These are phyloP conservation scores for Sordaria brevicollis DNA, from an alignment of 495 filamentous ascomycete genomes.

Conservation along the genomic window DNA sequence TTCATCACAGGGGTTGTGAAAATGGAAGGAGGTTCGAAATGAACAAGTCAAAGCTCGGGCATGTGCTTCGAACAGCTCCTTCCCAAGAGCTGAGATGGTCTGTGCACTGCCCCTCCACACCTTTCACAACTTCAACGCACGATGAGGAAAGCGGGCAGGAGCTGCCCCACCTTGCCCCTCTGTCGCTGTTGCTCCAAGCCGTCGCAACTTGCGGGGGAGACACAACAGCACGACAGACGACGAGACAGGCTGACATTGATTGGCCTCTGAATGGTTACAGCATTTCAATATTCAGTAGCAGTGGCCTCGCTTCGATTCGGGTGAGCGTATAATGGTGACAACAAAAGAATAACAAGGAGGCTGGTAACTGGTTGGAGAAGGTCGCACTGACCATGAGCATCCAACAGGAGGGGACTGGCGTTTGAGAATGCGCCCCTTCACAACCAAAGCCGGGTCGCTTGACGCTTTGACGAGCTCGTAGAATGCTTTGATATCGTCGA, in stretches of 20 bases:
- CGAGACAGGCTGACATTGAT: neutral
- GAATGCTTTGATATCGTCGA: neutral
- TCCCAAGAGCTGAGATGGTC: slow-evolving; percentile 8
- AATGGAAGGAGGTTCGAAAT: neutral
- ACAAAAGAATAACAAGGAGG: neutral
- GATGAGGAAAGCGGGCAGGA: slow-evolving; percentile 4
- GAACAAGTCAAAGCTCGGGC: neutral
- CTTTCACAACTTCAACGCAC: neutral
- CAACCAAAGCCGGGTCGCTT: neutral
- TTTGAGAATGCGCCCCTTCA: neutral
- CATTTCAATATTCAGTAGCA: neutral
- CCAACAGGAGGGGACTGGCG: neutral
- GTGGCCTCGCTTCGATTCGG: neutral
- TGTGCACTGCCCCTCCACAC: slow-evolving; percentile 19
- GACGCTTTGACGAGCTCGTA: neutral
- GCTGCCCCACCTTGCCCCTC: slow-evolving; percentile 12
- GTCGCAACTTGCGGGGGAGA: slow-evolving; percentile 9
- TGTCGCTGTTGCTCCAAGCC: slow-evolving; percentile 14
- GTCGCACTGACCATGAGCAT: neutral
- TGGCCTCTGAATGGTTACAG: neutral
- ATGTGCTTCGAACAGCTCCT: neutral
- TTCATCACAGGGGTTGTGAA: neutral
- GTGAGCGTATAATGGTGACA: neutral
- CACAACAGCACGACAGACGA: neutral
- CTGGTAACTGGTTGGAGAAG: neutral